These are phyloP conservation scores for Microbotryum lychnidis-dioicae DNA, from an alignment of 1,284 basidiomycete species.

Conservation along the genomic window DNA sequence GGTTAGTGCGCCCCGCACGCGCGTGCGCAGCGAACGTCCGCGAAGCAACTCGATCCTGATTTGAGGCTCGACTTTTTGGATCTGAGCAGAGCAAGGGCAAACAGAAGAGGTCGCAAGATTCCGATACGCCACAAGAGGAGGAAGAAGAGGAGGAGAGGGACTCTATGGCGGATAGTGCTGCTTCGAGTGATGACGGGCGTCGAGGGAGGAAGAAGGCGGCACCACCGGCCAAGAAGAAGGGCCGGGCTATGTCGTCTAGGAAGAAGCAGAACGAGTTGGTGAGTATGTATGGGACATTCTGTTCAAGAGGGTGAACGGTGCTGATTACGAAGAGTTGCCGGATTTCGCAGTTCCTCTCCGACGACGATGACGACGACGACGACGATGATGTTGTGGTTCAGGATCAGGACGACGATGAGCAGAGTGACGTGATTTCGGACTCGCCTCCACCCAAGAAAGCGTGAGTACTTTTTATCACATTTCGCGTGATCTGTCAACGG, in stretches of 20 bases:
- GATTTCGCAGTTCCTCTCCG: constrained; percentile 37
- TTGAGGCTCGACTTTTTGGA: background rate
- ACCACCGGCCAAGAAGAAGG: constrained; percentile 30
- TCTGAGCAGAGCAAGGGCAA: constrained; percentile 15
- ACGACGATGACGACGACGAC: constrained; percentile 49
- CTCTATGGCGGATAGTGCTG: constrained; percentile 18
- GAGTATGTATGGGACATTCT: constrained; percentile 18
- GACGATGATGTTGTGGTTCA: constrained; percentile 45
- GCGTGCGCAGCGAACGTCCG: background rate
- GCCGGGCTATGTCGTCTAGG: background rate
- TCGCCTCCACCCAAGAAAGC: constrained; percentile 33
- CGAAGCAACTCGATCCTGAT: background rate
- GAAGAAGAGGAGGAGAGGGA: constrained; percentile 7
- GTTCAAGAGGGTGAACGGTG: background rate
- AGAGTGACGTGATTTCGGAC: constrained; percentile 47
- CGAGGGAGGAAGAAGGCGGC: constrained; percentile 16
- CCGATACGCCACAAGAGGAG: background rate
- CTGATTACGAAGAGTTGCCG: too few species aligned
- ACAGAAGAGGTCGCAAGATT: constrained; percentile 11
- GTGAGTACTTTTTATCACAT: constrained; percentile 15
- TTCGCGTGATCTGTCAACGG: background rate
- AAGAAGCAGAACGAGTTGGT: constrained; percentile 38
- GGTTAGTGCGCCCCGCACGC: background rate
- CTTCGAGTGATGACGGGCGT: constrained; percentile 12
- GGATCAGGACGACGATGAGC: constrained; percentile 49